Evolutionary conservation across 2,329 filamentous ascomycete species (phyloP).

Genomic region (Penicillium expansum): DNA sequence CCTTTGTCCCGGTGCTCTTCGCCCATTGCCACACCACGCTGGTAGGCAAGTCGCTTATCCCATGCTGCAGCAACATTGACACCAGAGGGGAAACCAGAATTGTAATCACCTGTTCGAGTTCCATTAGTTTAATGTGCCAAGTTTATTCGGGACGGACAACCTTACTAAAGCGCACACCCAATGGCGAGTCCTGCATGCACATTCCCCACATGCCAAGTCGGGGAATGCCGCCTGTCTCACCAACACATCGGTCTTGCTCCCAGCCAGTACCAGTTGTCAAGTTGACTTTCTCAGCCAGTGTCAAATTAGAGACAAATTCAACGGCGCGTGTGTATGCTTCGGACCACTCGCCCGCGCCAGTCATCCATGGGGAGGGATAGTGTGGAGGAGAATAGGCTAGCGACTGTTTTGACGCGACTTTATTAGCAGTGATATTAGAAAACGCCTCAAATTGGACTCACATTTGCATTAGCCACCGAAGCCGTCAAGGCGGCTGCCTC

Average conservation of each 20-base stretch:
- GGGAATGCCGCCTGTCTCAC: slow-evolving; percentile 58
- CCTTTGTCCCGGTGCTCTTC: slow-evolving; percentile 72
- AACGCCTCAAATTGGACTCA: slow-evolving; percentile 13
- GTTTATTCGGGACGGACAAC: neutral
- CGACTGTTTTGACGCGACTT: slow-evolving; percentile 19
- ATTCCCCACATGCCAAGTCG: slow-evolving; percentile 62
- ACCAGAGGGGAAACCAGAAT: slow-evolving; percentile 76
- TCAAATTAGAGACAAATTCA: slow-evolving; percentile 78
- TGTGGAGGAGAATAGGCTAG: slow-evolving; percentile 57
- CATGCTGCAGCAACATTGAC: slow-evolving; percentile 81
- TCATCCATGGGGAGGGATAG: slow-evolving; percentile 87
- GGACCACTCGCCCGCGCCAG: slow-evolving; percentile 70
- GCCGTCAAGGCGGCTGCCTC: slow-evolving; percentile 33
- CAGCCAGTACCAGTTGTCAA: slow-evolving; percentile 87
- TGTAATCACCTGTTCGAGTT: slow-evolving; percentile 61
- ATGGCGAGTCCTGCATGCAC: slow-evolving; percentile 84
- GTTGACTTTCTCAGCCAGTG: slow-evolving; percentile 87
- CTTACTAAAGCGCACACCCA: slow-evolving; percentile 69
- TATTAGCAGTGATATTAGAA: slow-evolving; percentile 1
- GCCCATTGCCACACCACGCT: slow-evolving; percentile 70
- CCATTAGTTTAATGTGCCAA: neutral
- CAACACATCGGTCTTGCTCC: slow-evolving; percentile 71
- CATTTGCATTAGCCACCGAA: slow-evolving; percentile 34
- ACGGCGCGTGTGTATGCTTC: slow-evolving; percentile 73
- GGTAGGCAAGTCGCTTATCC: slow-evolving; percentile 68